Evolutionary conservation across 108 stramenopile genomes (phyloP), one percentile per base, ranked within the genome.

Genomic region (Asterionellopsis glacialis): DNA sequence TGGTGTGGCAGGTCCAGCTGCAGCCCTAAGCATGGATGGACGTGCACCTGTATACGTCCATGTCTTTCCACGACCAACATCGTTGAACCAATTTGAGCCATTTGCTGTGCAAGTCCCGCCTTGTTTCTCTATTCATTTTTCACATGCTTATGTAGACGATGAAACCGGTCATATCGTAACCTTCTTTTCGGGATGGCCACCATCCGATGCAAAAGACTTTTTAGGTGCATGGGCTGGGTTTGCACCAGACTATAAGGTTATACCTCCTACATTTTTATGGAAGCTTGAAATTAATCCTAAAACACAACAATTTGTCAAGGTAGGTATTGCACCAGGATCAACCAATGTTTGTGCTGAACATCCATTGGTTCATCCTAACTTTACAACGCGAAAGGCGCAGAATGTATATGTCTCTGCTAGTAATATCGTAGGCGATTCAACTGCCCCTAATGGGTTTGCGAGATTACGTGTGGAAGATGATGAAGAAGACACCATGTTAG

Each of bases 211-310:
- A 44, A 74, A 70, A 47, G 75, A 76, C 54, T 79, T 83, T 57
- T 58, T 83, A n/a, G 82, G 82, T n/a, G 77, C 82, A 12, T 83
- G 82, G 82, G 82, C 77, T 45, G 82, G 82, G n/a, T 79, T 83
- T 57, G 51, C 62, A 38, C 82, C 82, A n/a, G 61, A 73, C 9
- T 83, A 76, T 62, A 13, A 45, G 21, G 23, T 40, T 12, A 83
- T 83, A 43, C 72, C 77, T 13, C 67, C 53, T 15, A 83, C 82
- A 0, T 70, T 59, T 52, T 22, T 79, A 12, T 83, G 82, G 82
- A 40, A 67, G 14, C 51, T 83, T 54, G 82, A 79, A 40, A 70
- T 83, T 51, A 77, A 83, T 60, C 72, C 75, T 0, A 25, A 52
- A 11, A 51, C 61, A 0, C 63, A 69, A 51, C 52, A 58, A 51